Evolutionary conservation across 2,329 filamentous ascomycete species (phyloP).

Genomic region (Xylariaceae sp.): DNA sequence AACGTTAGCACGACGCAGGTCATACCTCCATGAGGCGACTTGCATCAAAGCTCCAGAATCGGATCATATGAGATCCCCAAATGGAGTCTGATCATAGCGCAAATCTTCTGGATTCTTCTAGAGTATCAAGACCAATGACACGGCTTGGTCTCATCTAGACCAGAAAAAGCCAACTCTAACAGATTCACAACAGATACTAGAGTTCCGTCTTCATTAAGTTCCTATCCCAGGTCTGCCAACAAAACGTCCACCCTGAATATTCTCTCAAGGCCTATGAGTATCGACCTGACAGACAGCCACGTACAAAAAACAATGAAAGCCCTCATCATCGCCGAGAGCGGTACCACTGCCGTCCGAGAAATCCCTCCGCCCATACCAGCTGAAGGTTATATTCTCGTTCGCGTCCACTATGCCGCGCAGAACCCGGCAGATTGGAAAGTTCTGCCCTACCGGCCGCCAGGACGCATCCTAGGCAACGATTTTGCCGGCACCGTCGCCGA

Average conservation of each 20-base stretch:
- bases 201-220: no score
- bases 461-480: slow-evolving; percentile 32
- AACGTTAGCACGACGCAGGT: no score
- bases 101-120: no score
- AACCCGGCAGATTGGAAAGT: slow-evolving; percentile 35
- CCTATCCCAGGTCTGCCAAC: neutral
- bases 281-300: neutral
- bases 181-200: no score
- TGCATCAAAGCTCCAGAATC: no score
- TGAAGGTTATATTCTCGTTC: slow-evolving; percentile 32
- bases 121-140: no score
- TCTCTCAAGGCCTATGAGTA: neutral
- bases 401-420: slow-evolving; percentile 31
- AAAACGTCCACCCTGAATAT: neutral
- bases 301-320: slow-evolving; percentile 30
- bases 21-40: no score
- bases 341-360: slow-evolving; percentile 30
- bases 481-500: slow-evolving; percentile 32
- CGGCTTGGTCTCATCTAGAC: no score
- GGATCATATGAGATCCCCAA: no score
- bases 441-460: slow-evolving; percentile 16
- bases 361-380: slow-evolving; percentile 28
- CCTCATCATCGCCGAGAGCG: slow-evolving; percentile 33
- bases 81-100: no score
- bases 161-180: no score